Conservation (phyloP, 164 flowering plant species). For the Magnolia kwangsiensis region DNA sequence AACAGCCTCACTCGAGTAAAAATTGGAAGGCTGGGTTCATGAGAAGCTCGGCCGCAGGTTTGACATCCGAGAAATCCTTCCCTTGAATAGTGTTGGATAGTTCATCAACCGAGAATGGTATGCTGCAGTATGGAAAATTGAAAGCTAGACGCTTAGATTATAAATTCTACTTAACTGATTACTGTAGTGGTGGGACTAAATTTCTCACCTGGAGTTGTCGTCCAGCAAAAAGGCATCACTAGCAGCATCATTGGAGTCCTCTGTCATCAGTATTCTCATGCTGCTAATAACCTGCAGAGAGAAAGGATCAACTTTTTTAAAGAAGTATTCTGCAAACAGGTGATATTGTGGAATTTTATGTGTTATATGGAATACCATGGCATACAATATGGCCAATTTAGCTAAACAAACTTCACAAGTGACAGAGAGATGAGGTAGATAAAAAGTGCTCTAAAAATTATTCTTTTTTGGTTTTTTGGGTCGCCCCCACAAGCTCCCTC, state of each 20-base stretch:
- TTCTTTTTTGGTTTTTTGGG: too few species aligned
- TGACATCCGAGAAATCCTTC: constrained; percentile 56
- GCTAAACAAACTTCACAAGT: too few species aligned
- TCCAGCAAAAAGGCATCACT: constrained; percentile 70
- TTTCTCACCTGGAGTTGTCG: constrained; percentile 71
- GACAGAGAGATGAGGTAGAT: too few species aligned
- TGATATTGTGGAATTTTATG: not conserved
- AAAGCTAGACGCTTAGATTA: not conserved
- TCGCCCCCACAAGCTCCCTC: too few species aligned
- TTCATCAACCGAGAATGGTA: constrained; percentile 82
- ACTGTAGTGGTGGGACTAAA: not conserved
- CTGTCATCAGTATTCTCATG: constrained; percentile 63
- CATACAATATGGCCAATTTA: too few species aligned
- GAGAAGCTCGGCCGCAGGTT: constrained; percentile 60
- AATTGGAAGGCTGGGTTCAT: constrained; percentile 80
- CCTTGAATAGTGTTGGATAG: constrained; percentile 47
- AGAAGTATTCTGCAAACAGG: not conserved
- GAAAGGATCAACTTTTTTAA: not conserved
- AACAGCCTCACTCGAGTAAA: constrained; percentile 56
- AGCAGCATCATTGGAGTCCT: constrained; percentile 49
- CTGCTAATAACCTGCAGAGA: constrained; percentile 67
- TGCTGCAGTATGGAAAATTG: constrained; percentile 44
- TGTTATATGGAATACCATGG: not conserved
- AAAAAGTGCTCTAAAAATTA: too few species aligned
- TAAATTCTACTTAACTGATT: not conserved